These are phyloP conservation scores for Isabelozyma heimii DNA, from an alignment of 805 yeast species.

Conservation along the genomic window DNA sequence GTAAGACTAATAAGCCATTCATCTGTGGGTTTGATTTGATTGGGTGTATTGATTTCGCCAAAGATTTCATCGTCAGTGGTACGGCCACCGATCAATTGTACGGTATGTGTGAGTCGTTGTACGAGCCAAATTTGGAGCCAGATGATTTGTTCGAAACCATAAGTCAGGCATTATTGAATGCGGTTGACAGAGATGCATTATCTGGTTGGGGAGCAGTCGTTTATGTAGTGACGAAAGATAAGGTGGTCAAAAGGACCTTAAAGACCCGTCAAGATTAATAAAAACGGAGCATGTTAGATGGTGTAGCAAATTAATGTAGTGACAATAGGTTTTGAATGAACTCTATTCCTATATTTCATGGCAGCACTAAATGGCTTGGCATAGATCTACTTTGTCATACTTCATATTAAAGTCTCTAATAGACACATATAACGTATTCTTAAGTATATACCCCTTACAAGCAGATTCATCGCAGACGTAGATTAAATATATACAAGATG, in stretches of 20 bases:
- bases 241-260: slow-evolving; percentile 80
- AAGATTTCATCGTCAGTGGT: slow-evolving; percentile 93
- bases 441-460: too few relatives aligned
- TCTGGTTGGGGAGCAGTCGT: slow-evolving; percentile 99
- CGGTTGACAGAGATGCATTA: slow-evolving; percentile 95
- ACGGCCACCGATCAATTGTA: slow-evolving; percentile 95
- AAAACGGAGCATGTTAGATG: background rate
- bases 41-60: slow-evolving; percentile 93
- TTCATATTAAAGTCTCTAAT: too few relatives aligned
- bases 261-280: slow-evolving; percentile 91
- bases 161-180: slow-evolving; percentile 88
- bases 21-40: slow-evolving; percentile 94
- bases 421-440: too few relatives aligned
- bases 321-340: too few relatives aligned
- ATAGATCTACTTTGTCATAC: too few relatives aligned
- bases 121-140: slow-evolving; percentile 90
- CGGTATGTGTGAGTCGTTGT: slow-evolving; percentile 97
- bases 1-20: slow-evolving; percentile 80
- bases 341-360: too few relatives aligned
- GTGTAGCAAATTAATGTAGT: too few relatives aligned
- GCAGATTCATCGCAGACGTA: too few relatives aligned
- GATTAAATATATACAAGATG: background rate
- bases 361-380: too few relatives aligned
- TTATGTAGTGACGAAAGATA: slow-evolving; percentile 86
- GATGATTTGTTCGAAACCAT: slow-evolving; percentile 95